Conservation (phyloP, 2,329 filamentous ascomycete species). For the Rhinocladiella similis region DNA sequence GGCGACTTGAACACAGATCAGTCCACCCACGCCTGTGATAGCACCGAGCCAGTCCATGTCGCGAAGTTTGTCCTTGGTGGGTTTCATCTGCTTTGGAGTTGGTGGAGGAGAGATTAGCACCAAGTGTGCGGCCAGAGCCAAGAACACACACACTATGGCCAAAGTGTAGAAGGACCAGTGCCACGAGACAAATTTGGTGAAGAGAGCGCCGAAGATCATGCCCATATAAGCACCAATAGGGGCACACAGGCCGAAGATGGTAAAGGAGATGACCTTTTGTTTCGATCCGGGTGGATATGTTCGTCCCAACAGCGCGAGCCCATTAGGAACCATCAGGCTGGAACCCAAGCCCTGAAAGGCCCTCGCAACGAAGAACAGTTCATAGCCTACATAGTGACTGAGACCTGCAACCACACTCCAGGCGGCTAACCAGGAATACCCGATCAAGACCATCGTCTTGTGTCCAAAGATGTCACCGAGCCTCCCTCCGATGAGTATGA, state of each 20-base stretch:
- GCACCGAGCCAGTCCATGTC: slow-evolving; percentile 36
- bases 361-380: slow-evolving; percentile 40
- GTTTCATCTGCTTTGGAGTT: slow-evolving; percentile 25
- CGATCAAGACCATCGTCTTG: slow-evolving; percentile 43
- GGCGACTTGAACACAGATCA: slow-evolving; percentile 63
- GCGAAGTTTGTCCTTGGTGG: slow-evolving; percentile 32
- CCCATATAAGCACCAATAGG: slow-evolving; percentile 44
- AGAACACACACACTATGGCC: slow-evolving; percentile 37
- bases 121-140: slow-evolving; percentile 35
- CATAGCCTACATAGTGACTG: slow-evolving; percentile 36
- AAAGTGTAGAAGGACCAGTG: slow-evolving; percentile 47
- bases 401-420: slow-evolving; percentile 44
- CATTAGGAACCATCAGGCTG: slow-evolving; percentile 61
- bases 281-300: slow-evolving; percentile 53
- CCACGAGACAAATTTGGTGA: slow-evolving; percentile 41
- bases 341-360: slow-evolving; percentile 52
- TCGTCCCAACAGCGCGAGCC: slow-evolving; percentile 58
- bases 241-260: slow-evolving; percentile 45
- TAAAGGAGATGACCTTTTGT: slow-evolving; percentile 58
- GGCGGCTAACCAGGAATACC: slow-evolving; percentile 41
- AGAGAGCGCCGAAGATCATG: slow-evolving; percentile 23
- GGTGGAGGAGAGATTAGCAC: slow-evolving; percentile 37
- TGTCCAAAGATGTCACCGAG: slow-evolving; percentile 47
- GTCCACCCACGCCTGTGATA: slow-evolving; percentile 49
- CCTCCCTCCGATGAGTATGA: slow-evolving; percentile 47